Conservation (phyloP, 352 stramenopile genomes). For the Pythium scleroteichum region DNA sequence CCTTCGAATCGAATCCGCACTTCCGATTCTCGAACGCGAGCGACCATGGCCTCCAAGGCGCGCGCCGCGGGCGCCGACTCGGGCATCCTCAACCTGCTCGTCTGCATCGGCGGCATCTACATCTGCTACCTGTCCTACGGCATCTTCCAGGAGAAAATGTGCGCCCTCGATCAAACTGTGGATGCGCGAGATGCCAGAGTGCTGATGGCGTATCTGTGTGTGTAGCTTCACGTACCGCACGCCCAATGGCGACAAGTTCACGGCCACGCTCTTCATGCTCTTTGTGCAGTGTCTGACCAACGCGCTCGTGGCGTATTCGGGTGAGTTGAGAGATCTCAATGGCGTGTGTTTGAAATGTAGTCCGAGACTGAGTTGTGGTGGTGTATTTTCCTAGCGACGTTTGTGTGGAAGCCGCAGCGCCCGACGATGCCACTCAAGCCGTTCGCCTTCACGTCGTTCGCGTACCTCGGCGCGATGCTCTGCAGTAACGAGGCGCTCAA, state of each 20-base stretch:
- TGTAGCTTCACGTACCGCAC: constrained; percentile 87
- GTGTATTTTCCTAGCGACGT: constrained; percentile 53
- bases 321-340: constrained; percentile 25
- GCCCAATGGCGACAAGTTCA: constrained; percentile 86
- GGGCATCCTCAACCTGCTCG: constrained; percentile 77
- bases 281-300: constrained; percentile 93
- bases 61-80: constrained; percentile 34
- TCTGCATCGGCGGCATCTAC: constrained; percentile 91
- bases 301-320: constrained; percentile 76
- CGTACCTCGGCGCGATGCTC: constrained; percentile 91
- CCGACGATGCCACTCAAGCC: constrained; percentile 68
- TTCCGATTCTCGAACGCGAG: constrained; percentile 8
- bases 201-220: too few species aligned
- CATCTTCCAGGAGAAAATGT: constrained; percentile 95
- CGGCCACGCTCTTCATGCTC: constrained; percentile 90
- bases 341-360: too few species aligned
- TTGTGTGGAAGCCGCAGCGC: constrained; percentile 79
- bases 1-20: background rate
- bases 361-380: too few species aligned
- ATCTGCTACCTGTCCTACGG: constrained; percentile 91
- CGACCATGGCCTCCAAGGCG: constrained; percentile 20
- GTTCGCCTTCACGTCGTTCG: constrained; percentile 88
- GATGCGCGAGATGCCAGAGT: too few species aligned
- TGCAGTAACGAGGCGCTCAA: constrained; percentile 93
- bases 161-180: constrained; percentile 19